These are phyloP conservation scores for Umbilicaria muhlenbergii DNA, from an alignment of 495 filamentous ascomycete species.

Conservation along the genomic window DNA sequence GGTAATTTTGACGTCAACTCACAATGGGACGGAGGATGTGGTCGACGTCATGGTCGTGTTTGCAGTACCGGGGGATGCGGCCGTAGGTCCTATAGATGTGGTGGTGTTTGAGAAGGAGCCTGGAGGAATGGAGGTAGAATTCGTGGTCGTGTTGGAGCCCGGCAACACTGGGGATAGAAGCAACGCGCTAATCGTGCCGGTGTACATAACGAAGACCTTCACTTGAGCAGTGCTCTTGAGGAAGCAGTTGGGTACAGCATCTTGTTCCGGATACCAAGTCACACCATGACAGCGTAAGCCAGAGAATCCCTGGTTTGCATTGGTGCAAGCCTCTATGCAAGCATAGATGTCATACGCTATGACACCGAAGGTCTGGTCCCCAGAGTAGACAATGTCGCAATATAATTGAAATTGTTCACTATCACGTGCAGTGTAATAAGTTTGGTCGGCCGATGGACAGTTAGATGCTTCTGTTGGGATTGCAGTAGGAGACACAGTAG, in stretches of 20 bases:
- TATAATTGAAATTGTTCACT: conserved; percentile 1
- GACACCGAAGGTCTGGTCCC: conserved; percentile 2
- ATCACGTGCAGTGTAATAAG: background rate
- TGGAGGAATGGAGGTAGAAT: too few relatives aligned
- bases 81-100: too few relatives aligned
- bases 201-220: too few relatives aligned
- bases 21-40: too few relatives aligned
- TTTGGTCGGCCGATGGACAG: background rate
- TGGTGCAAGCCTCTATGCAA: conserved; percentile 6
- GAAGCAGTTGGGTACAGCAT: background rate
- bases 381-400: conserved; percentile 4
- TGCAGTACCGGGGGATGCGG: too few relatives aligned
- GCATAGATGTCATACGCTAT: conserved; percentile 1
- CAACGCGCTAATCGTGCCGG: too few relatives aligned
- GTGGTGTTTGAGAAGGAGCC: too few relatives aligned
- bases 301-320: conserved; percentile 5
- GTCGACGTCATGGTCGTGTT: too few relatives aligned
- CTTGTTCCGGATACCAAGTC: background rate
- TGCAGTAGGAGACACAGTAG: too few relatives aligned
- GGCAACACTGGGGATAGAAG: too few relatives aligned
- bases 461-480: background rate
- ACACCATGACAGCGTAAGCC: conserved; percentile 1
- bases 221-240: background rate
- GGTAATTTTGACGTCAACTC: too few relatives aligned
- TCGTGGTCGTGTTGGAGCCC: too few relatives aligned